Evolutionary conservation across 1,284 basidiomycete species (phyloP).

Genomic region (Marasmius sp.): DNA sequence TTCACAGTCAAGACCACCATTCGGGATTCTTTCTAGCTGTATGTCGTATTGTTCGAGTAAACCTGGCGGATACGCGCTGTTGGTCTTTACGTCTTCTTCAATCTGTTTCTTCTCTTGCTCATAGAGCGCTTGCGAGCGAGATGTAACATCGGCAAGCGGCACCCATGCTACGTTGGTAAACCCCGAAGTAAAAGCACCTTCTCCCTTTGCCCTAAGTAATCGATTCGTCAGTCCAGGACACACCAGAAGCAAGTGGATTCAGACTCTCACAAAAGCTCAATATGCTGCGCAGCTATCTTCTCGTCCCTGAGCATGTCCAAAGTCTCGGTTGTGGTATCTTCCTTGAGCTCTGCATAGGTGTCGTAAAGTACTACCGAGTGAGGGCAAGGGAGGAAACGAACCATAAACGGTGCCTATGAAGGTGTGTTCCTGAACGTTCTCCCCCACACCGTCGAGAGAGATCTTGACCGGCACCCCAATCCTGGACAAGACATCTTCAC

Average conservation of each 20-base stretch:
- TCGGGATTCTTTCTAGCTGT: slow-evolving; percentile 29
- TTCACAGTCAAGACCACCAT: slow-evolving; percentile 26
- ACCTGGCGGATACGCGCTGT: slow-evolving; percentile 24
- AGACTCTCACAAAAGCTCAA: slow-evolving; percentile 29
- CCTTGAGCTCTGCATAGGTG: slow-evolving; percentile 25
- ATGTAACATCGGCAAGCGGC: slow-evolving; percentile 20
- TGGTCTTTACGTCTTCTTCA: slow-evolving; percentile 13
- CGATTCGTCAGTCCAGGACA: background rate
- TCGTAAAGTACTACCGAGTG: background rate
- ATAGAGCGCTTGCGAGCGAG: slow-evolving; percentile 16
- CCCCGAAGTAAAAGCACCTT: slow-evolving; percentile 28
- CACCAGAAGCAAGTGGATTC: background rate
- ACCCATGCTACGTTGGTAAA: slow-evolving; percentile 26
- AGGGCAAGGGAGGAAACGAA: slow-evolving; percentile 10
- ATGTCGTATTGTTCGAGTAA: slow-evolving; percentile 35
- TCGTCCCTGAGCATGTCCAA: slow-evolving; percentile 30
- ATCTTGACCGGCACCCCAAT: slow-evolving; percentile 38
- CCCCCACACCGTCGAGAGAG: slow-evolving; percentile 48
- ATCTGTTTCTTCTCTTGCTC: slow-evolving; percentile 26
- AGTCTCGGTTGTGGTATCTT: slow-evolving; percentile 27
- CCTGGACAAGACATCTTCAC: slow-evolving; percentile 34
- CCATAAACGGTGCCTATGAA: slow-evolving; percentile 26
- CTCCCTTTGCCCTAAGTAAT: slow-evolving; percentile 9
- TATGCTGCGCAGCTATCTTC: slow-evolving; percentile 22
- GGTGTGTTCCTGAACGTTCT: slow-evolving; percentile 50